Base-by-base conservation (phyloP, 2,329 filamentous ascomycete genomes). In the Emericellopsis cladophorae region DNA sequence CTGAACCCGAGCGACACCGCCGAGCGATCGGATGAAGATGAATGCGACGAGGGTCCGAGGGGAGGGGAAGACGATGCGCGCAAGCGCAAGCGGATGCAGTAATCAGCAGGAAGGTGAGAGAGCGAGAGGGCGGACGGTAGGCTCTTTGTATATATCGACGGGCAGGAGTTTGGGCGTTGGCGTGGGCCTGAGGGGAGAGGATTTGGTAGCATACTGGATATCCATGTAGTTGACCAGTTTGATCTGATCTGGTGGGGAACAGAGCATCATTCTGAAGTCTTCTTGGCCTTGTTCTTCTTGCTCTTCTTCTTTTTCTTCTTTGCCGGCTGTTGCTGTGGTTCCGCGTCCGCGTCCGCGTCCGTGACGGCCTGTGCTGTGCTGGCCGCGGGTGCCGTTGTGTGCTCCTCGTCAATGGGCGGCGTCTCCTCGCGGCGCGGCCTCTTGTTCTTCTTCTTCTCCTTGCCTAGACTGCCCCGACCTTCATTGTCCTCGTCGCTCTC, bases 71-170 rank as follows among this genome's bases (percentile, higher is more conserved):
- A 78, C 18, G 72, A 76, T 10, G 74, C 76, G 48, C 64, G 74
- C 36, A 81, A 81, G 55, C 66, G 77, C 43, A 80, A 80, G 57
- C 67, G 77, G 41, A 59, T 79, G 49, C 65, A 71, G 49, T 76
- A n/a, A 29, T 3, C 9, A 29, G 26, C 26, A 21, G 26, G 26
- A 9, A 29, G 26, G 26, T 29, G 12, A 12, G 26, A 9, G 12
- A 7, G 9, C 26, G 12, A 7, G 26, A 7, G 26, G 26, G 26
- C 12, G 26, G 26, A 3, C 9, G 26, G 24, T 26, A 7, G 7
- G 26, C 9, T 7, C 26, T 29, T 12, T 29, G 26, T 29, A 29
- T 4, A 29, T 29, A 29, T 29, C 4, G 6, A 29, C 26, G 12
- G 26, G 26, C 9, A 9, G 12, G 12, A 29, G 8, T 29, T 21